Evolutionary conservation across 2,329 filamentous ascomycete species (phyloP), one percentile per base, ranked within the genome.

Genomic region (Penicillium glabrum): DNA sequence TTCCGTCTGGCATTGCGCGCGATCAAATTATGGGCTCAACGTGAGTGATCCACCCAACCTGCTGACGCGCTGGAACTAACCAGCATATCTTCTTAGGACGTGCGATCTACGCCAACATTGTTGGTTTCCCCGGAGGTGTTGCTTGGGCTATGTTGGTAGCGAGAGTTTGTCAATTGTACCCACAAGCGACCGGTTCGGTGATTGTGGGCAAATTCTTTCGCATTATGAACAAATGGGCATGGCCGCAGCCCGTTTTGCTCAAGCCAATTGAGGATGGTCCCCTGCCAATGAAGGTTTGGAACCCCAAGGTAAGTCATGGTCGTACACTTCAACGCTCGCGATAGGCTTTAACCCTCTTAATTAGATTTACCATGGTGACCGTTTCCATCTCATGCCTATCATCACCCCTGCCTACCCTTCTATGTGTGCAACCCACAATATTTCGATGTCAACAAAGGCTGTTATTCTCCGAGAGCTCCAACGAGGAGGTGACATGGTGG

Each of bases 121-220:
- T 96, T 75, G 95, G 95, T 26, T 99, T 95, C 65, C 95, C 95
- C 2, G 95, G 95, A 66, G 95, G 95, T 76, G 93, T 99, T 41
- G 95, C 95, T 5, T 99, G 93, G 91, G 95, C 93, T 13, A 97
- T 99, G 89, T 84, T 99, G 69, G 93, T 98, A 27, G 95, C 95
- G 51, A 86, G 95, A 61, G 90, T 98, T 43, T 98, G 95, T 74
- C 95, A 99, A 75, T 83, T 99, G 16, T 99, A 98, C 68, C 95
- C 95, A 14, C 92, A 91, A 71, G 95, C 95, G 7, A 90, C 91
- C 9, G 90, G 90, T 19, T 91, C 93, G 1, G 89, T 92, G 24
- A 88, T 99, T 54, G 88, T 99, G 41, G 85, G 88, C 70, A 97
- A 96, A 73, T 98, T 99, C 81, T 99, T 98, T 76, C 83, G 89